Evolutionary conservation across 345 rosid genomes (phyloP), one percentile per base, ranked within the genome.

Genomic region (Gossypium raimondii): DNA sequence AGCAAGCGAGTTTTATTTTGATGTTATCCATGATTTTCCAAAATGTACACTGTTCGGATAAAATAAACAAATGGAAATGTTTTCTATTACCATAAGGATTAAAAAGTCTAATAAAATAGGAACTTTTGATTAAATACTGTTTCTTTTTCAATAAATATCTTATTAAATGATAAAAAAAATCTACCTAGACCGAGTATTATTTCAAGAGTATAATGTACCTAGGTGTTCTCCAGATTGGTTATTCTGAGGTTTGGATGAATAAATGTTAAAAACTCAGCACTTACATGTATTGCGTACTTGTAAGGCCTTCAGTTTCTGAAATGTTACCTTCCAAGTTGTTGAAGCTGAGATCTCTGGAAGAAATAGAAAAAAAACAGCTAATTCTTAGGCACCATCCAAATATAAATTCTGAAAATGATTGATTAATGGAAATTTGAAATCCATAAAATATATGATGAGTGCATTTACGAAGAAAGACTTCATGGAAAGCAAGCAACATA

Each of bases 211-310:
- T 14, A 48, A 3, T 18, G 47, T 22, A 13, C 45, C 7, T 2
- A 12, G 18, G 25, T 51, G 45, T 29, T 4, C 25, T 52, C 29
- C 45, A 17, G 20, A 70, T 70, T 17, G 25, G 73, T 70, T 27
- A 51, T 27, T 50, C 4, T 4, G 14, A 13, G 25, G 11, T 51
- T 69, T 0, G 20, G 72, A 27, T 69, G 59, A 51, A 67, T 67
- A 67, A 38, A 48, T 11, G n/a, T 66, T 11, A 13, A 22, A 34
- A 50, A 34, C 29, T 74, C 17, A 57, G 27, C 38, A 25, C 89
- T 80, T 84, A 84, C 89, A 88, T 57, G 67, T 81, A 86, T 44
- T 73, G 22, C 22, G 22, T 22, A 1, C 1, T 1, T 22, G 22
- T 22, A 22, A 1, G 22, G 22, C 22, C 22, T 22, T 22, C 22